Percentiles rank a stretch among this genome's conserved stretches.
Conservation (phyloP, 768 basidiomycete species). For the Hebeloma cylindrosporum region DNA sequence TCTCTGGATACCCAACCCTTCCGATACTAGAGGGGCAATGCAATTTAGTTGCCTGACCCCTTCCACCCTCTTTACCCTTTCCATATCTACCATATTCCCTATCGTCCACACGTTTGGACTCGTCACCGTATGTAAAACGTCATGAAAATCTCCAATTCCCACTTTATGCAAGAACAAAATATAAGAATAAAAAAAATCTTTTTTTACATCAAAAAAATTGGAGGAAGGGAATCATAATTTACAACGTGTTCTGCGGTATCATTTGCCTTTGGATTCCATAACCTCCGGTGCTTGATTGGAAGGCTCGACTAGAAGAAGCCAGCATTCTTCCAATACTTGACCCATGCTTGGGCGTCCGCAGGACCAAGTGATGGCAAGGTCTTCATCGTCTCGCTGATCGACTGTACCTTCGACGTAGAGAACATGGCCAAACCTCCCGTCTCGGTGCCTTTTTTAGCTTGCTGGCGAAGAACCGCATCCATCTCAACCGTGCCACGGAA, state of each 20-base stretch:
- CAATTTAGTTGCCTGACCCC: conserved; percentile 17
- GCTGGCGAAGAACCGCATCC: conserved; percentile 18
- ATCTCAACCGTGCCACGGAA: conserved; percentile 23
- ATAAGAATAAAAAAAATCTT: too few species aligned
- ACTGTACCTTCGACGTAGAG: conserved; percentile 26
- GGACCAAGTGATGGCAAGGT: conserved; percentile 24
- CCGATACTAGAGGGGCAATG: conserved; percentile 12
- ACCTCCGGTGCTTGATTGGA: background rate
- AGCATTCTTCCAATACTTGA: conserved; percentile 37
- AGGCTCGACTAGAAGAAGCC: conserved; percentile 19
- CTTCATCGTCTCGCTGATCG: conserved; percentile 35
- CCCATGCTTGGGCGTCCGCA: conserved; percentile 32
- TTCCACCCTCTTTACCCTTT: conserved; percentile 16
- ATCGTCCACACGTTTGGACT: conserved; percentile 7
- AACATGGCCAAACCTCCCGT: conserved; percentile 28
- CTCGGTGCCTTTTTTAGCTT: conserved; percentile 10
- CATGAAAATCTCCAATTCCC: conserved; percentile 7
- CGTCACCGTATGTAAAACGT: conserved; percentile 12
- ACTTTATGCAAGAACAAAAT: conserved; percentile 6
- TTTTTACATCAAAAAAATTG: too few species aligned
- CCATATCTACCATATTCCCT: conserved; percentile 15
- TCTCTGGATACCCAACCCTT: conserved; percentile 24
- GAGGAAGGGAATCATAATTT: too few species aligned
- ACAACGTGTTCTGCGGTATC: too few species aligned
- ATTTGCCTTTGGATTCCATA: too few species aligned